Conservation (phyloP, 1,284 basidiomycete species). For the Fomitiporia mediterranea region DNA sequence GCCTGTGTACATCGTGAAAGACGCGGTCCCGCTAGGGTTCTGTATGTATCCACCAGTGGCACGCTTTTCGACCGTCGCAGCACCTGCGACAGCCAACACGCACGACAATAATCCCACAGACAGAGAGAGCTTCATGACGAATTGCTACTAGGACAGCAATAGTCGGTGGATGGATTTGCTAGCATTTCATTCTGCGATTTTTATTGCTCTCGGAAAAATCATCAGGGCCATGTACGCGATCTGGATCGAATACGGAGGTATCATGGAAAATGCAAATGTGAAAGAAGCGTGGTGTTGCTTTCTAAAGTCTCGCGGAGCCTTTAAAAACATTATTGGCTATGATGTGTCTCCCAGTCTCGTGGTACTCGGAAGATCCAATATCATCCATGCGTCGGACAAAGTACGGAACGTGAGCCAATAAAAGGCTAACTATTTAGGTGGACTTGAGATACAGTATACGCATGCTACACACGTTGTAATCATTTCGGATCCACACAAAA, state of each 20-base stretch:
- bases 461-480: too few relatives aligned
- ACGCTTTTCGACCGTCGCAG: constrained; percentile 17
- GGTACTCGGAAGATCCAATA: too few relatives aligned
- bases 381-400: too few relatives aligned
- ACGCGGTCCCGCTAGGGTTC: constrained; percentile 43
- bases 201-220: background rate
- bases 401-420: too few relatives aligned
- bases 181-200: too few relatives aligned
- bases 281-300: background rate
- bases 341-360: background rate
- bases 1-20: constrained; percentile 53
- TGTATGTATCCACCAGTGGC: constrained; percentile 51
- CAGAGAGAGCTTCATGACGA: background rate
- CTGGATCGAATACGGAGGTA: background rate
- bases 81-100: background rate
- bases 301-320: too few relatives aligned
- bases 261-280: background rate
- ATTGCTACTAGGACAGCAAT: background rate
- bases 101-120: constrained; percentile 7
- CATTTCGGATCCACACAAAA: too few relatives aligned
- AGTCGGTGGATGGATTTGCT: background rate
- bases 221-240: background rate
- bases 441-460: too few relatives aligned
- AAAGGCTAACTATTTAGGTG: too few relatives aligned
- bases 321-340: too few relatives aligned